Conservation (phyloP, 257 asterid species). For the Henckelia pumila region DNA sequence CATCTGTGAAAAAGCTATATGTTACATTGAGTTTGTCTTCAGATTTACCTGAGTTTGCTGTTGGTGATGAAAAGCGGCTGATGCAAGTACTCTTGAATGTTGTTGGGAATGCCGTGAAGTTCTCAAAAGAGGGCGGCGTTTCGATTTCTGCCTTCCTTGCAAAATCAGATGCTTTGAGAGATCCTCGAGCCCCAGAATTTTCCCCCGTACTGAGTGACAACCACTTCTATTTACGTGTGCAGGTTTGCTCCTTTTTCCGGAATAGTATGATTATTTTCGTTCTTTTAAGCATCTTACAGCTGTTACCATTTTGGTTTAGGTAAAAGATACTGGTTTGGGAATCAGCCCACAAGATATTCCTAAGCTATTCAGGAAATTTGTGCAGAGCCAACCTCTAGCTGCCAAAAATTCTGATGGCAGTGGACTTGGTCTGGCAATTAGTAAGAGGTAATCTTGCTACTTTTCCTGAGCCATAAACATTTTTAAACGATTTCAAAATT, state of each 20-base stretch:
- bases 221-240: conserved; percentile 83
- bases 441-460: conserved; percentile 59
- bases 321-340: conserved; percentile 92
- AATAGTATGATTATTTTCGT: background rate
- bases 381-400: conserved; percentile 68
- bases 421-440: conserved; percentile 97
- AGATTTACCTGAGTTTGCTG: conserved; percentile 71
- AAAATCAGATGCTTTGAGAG: conserved; percentile 70
- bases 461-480: conserved; percentile 4
- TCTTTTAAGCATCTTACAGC: conserved; percentile 5
- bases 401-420: conserved; percentile 73
- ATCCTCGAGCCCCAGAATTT: conserved; percentile 78
- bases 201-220: conserved; percentile 66
- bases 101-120: conserved; percentile 93
- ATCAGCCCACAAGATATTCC: conserved; percentile 87
- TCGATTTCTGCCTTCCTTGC: conserved; percentile 75
- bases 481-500: background rate
- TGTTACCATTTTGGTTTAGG: conserved; percentile 41
- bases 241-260: conserved; percentile 49
- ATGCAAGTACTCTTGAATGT: conserved; percentile 86
- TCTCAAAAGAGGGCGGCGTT: conserved; percentile 85
- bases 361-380: conserved; percentile 78
- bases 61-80: conserved; percentile 91
- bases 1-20: conserved; percentile 73
- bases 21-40: conserved; percentile 65